Conservation (phyloP, 2,329 filamentous ascomycete species). For the Paradendryphiella salina region DNA sequence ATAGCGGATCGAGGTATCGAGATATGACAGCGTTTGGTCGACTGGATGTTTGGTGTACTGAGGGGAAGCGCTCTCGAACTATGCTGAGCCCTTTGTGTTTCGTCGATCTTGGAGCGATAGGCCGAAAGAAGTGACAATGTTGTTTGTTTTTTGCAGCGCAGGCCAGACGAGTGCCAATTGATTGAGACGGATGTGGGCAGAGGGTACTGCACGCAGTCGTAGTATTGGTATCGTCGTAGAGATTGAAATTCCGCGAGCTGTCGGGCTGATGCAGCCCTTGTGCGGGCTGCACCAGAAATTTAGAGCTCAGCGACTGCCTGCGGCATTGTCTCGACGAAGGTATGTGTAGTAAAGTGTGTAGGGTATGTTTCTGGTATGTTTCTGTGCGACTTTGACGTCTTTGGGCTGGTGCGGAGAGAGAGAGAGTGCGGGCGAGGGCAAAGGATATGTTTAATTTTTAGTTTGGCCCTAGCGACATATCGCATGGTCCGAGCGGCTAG, state of each 20-base stretch:
- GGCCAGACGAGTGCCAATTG: constrained; percentile 41
- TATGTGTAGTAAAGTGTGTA: constrained; percentile 31
- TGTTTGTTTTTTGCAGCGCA: constrained; percentile 32
- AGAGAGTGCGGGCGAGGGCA: constrained; percentile 35
- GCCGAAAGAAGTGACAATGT: constrained; percentile 41
- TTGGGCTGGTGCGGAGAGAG: constrained; percentile 39
- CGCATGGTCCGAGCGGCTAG: constrained; percentile 23
- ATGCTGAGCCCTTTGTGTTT: constrained; percentile 39
- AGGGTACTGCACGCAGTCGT: constrained; percentile 42
- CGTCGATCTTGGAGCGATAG: constrained; percentile 43
- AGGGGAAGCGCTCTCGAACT: constrained; percentile 42
- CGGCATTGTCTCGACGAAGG: constrained; percentile 54
- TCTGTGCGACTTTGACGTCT: constrained; percentile 49
- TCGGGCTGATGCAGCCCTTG: constrained; percentile 62
- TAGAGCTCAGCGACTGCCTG: constrained; percentile 68
- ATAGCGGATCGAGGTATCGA: constrained; percentile 6
- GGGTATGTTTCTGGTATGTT: constrained; percentile 28
- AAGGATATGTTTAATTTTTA: constrained; percentile 32
- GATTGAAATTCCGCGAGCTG: constrained; percentile 75
- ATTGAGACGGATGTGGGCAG: constrained; percentile 39
- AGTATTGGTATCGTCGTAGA: constrained; percentile 48
- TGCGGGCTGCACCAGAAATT: constrained; percentile 51
- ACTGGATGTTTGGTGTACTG: constrained; percentile 39
- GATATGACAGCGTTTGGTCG: constrained; percentile 32
- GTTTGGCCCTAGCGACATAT: constrained; percentile 30